phyloP scores from a whole-genome alignment of 805 yeast species.

The Candida sonorensis region DNA sequence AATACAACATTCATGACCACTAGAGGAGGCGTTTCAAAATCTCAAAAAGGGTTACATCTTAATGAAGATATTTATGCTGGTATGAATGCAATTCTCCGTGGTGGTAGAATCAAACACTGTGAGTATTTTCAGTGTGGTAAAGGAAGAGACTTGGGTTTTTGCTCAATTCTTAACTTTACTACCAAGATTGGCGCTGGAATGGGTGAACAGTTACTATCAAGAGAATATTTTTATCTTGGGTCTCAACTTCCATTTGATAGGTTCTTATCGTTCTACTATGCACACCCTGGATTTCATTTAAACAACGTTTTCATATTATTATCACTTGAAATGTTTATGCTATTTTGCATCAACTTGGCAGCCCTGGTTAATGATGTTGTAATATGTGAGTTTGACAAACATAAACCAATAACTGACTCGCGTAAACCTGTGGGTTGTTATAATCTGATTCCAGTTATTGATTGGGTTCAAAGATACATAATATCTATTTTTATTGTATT shows the following conservation, averaged over 20 bases:
- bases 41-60: conserved; percentile 86
- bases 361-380: conserved; percentile 68
- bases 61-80: conserved; percentile 97
- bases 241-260: conserved; percentile 85
- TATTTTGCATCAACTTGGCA: conserved; percentile 64
- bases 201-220: conserved; percentile 92
- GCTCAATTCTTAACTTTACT: conserved; percentile 86
- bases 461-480: conserved; percentile 78
- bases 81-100: conserved; percentile 80
- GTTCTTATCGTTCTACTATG: conserved; percentile 88
- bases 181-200: conserved; percentile 97
- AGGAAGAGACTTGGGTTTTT: conserved; percentile 92
- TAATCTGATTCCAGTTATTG: conserved; percentile 65
- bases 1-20: conserved; percentile 91
- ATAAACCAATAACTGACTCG: conserved; percentile 62
- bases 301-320: conserved; percentile 73
- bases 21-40: conserved; percentile 92
- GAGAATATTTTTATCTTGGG: conserved; percentile 89
- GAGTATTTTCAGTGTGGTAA: conserved; percentile 96
- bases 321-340: conserved; percentile 65
- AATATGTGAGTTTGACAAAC: conserved; percentile 58
- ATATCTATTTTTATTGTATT: conserved; percentile 77
- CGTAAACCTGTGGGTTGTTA: conserved; percentile 65
- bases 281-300: conserved; percentile 94
- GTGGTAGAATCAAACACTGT: conserved; percentile 92